Evolutionary conservation across 495 filamentous ascomycete species (phyloP), one percentile per base, ranked within the genome.

Genomic region (Penicillium atrosanguineum): DNA sequence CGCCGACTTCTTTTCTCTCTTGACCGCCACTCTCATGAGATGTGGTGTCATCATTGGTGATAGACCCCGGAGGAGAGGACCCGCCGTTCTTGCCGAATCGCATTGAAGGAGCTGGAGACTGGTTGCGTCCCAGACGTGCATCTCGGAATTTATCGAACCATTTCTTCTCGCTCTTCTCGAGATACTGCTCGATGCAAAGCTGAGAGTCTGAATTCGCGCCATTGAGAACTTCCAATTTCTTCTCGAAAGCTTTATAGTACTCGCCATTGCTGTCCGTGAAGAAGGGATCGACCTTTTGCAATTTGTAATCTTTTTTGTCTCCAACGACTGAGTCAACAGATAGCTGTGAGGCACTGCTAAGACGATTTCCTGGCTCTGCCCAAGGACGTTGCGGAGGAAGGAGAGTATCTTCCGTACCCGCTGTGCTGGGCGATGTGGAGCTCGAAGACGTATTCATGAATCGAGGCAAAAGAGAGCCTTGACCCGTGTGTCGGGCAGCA

Each of bases 241-340:
- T 78, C 46, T 84, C 82, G 53, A 87, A 89, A 15, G 63, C 73
- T 46, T 68, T 69, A 44, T 82, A 83, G 69, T 82, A 88, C 50
- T 83, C 75, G 18, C 85, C 86, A 38, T 74, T 83, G 23, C 80
- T 77, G 58, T 89, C 86, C 4, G 83, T 88, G 71, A 89, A 89
- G 71, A 82, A 86, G 5, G 85, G 85, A 48, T 87, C 83, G 5
- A 88, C 83, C 45, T 87, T 82, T 58, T 88, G 85, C 11, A 87
- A 75, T 54, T 81, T 80, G 53, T 81, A 83, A 53, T 88, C 82
- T 23, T 81, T 82, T 55, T 81, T 76, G 45, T 83, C 83, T 14
- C 82, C 82, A 15, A 84, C 75, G 7, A 87, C 78, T 1, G 79
- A 80, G 28, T 79, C 74, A 40, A 79, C 76, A 3, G 74, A 77